Evolutionary conservation across 345 rosid genomes (phyloP).

Genomic region (Rubroshorea leprosula): DNA sequence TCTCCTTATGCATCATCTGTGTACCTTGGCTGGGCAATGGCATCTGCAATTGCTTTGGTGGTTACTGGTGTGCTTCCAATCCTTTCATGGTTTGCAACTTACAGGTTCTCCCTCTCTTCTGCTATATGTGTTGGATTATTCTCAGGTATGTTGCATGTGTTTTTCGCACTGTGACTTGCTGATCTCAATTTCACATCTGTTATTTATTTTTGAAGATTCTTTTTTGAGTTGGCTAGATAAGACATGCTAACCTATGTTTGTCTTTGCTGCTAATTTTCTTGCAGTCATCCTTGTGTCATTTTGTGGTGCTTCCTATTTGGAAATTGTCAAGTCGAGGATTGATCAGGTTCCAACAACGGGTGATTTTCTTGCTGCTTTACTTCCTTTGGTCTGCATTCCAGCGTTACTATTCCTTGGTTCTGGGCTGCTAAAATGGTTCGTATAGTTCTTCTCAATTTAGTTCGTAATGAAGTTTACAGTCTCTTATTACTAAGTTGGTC

Average conservation of each 20-base stretch:
- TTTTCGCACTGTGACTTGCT: conserved; percentile 5
- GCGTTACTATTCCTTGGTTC: conserved; percentile 79
- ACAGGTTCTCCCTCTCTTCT: conserved; percentile 87
- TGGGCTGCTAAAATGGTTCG: conserved; percentile 94
- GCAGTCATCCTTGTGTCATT: conserved; percentile 89
- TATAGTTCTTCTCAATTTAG: conserved; percentile 17
- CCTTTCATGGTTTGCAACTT: conserved; percentile 95
- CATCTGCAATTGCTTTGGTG: conserved; percentile 82
- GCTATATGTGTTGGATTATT: conserved; percentile 77
- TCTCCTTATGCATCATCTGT: conserved; percentile 88
- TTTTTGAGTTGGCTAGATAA: conserved; percentile 8
- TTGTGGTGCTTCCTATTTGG: conserved; percentile 87
- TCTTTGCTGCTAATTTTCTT: conserved; percentile 27
- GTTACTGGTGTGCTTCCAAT: conserved; percentile 93
- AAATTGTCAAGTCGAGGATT: conserved; percentile 82
- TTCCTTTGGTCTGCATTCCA: conserved; percentile 94
- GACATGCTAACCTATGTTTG: conserved; percentile 1
- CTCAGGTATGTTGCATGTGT: conserved; percentile 46
- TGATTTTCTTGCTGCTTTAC: conserved; percentile 95
- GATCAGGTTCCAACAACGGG: conserved; percentile 76
- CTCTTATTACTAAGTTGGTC: conserved; percentile 7
- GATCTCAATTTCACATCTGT: conserved; percentile 3
- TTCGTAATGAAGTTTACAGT: conserved; percentile 12
- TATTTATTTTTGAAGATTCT: conserved; percentile 13
- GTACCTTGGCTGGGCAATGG: conserved; percentile 98